phyloP scores from a whole-genome alignment of 2,329 filamentous ascomycete species.

The Arthrobotrys entomopaga region DNA sequence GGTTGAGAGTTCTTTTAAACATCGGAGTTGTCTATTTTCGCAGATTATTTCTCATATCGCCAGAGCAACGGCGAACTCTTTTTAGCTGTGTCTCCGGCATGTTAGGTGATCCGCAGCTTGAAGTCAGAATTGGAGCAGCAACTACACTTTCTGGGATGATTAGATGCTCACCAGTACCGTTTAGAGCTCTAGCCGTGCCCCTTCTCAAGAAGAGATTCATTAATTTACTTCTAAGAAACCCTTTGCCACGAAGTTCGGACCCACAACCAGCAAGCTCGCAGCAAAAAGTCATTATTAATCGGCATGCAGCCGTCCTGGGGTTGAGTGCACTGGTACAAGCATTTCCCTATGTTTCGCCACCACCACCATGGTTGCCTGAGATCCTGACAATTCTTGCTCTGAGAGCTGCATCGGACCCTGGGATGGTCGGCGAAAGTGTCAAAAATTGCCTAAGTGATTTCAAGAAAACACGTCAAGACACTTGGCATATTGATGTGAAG shows the following conservation, averaged over 20 bases:
- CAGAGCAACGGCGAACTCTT: conserved; percentile 78
- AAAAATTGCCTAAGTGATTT: conserved; percentile 95
- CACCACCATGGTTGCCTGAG: conserved; percentile 92
- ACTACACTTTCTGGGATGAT: conserved; percentile 97
- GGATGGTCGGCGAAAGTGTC: conserved; percentile 93
- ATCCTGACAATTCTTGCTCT: conserved; percentile 85
- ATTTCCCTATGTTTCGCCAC: conserved; percentile 94
- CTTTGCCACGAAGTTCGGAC: conserved; percentile 75
- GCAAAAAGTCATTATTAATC: conserved; percentile 67
- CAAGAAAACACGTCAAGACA: conserved; percentile 99
- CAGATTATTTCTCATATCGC: conserved; percentile 84
- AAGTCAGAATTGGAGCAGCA: conserved; percentile 92
- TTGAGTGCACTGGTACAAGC: conserved; percentile 91
- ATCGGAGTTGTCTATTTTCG: conserved; percentile 99
- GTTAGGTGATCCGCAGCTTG: conserved; percentile 89
- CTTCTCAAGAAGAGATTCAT: conserved; percentile 83
- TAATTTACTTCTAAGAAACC: conserved; percentile 79
- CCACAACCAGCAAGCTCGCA: conserved; percentile 56
- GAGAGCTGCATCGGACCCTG: conserved; percentile 85
- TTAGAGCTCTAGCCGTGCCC: conserved; percentile 81
- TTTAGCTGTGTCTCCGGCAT: conserved; percentile 96
- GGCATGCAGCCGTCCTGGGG: conserved; percentile 91
- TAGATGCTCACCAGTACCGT: conserved; percentile 83
- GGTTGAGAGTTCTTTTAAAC: conserved; percentile 92
- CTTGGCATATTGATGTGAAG: conserved; percentile 98